Base-by-base conservation (phyloP, 148 eudicot species). In the Heliosperma pusillum region DNA sequence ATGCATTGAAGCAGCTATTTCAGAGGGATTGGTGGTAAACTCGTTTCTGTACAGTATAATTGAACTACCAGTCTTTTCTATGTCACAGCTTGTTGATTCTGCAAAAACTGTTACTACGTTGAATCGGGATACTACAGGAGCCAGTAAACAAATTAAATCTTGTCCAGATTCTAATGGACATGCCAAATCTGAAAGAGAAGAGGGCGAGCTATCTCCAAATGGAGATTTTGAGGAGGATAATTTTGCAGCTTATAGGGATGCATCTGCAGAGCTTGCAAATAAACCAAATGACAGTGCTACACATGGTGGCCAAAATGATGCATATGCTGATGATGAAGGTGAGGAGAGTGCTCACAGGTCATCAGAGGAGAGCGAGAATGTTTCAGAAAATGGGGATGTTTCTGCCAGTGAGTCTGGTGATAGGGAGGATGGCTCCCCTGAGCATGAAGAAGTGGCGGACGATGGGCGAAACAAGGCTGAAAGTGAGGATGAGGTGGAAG, bases 401-500 rank as follows among this genome's bases (percentile, higher is more conserved):
- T 88, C 93, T 44, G 86, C 81, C 67, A 89, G 97, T 70, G 98
- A 93, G 74, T 89, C 93, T 67, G 88, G 85, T 87, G 90, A 89
- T 66, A 89, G 82, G 44, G 93, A 89, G 77, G 90, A 88, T 79
- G 62, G 87, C 71, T 91, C 87, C 60, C 93, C 80, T 59, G 97
- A 84, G 55, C 84, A 61, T 55, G 95, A 85, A 76, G 91, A 86
- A 62, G 86, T 82, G 36, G 87, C 77, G 26, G 88, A 84, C 22
- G 85, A 83, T 77, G 84, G 86, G 44, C 84, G 74, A 74, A 81
- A 87, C 63, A 92, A 87, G 85, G 89, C 72, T 74, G 94, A 89
- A 85, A 93, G 90, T 86, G 94, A 89, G 80, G 98, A 84, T 75
- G 93, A 89, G 84, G 95, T 84, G 66, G 89, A 86, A 69, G 88